Conservation (phyloP, 257 asterid species). For the Handroanthus guayacan region DNA sequence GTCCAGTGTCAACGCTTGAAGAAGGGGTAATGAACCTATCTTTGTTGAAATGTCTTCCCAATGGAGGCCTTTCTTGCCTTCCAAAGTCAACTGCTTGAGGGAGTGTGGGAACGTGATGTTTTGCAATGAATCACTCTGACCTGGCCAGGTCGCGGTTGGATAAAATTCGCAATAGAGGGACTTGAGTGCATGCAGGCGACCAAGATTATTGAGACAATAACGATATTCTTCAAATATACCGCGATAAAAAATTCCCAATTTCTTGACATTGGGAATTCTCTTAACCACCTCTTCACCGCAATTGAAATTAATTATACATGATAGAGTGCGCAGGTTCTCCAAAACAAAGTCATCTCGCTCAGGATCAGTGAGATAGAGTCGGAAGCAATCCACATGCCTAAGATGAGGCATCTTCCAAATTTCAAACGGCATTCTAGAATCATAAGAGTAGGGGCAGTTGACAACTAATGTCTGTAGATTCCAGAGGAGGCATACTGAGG, state of each 20-base stretch:
- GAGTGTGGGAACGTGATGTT: constrained; percentile 6
- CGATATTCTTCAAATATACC: background rate
- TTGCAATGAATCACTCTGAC: background rate
- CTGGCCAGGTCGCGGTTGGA: background rate
- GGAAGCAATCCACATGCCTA: background rate
- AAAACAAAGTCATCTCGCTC: background rate
- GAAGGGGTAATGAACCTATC: constrained; percentile 9
- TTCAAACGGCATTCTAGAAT: background rate
- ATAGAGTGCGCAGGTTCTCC: constrained; percentile 24
- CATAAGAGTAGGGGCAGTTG: no score
- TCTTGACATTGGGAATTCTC: constrained; percentile 29
- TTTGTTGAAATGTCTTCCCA: background rate
- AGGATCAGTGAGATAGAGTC: constrained; percentile 23
- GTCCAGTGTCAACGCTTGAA: background rate
- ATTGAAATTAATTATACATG: background rate
- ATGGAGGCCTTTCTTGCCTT: background rate
- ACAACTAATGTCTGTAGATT: constrained; percentile 6
- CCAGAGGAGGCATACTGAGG: constrained; percentile 15
- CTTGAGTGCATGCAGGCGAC: constrained; percentile 10
- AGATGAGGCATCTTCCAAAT: constrained; percentile 38
- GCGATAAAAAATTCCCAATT: background rate
- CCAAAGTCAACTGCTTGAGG: background rate
- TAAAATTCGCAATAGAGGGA: background rate
- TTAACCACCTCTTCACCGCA: constrained; percentile 24
- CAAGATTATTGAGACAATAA: background rate